Evolutionary conservation across 305 asterid species (phyloP).

Genomic region (Solanum hybrid): DNA sequence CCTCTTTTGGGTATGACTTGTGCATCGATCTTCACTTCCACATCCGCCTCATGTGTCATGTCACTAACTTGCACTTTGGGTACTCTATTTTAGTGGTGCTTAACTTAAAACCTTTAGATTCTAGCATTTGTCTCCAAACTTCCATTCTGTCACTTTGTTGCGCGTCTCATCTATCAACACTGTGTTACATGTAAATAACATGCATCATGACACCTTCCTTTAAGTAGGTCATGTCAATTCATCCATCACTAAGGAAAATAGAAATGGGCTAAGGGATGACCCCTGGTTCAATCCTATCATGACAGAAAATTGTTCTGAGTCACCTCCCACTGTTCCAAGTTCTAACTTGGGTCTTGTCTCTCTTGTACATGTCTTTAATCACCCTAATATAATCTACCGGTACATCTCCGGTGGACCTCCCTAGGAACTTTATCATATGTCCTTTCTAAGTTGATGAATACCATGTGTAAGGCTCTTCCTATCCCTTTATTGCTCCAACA

Average conservation of each 20-base stretch:
- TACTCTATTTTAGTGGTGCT: background rate
- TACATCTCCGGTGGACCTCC: background rate
- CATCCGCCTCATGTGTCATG: background rate
- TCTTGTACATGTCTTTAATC: background rate
- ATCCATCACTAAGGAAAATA: background rate
- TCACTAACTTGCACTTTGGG: background rate
- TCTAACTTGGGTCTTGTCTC: background rate
- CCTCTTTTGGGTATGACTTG: background rate
- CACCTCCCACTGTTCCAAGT: background rate
- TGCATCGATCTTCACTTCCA: background rate
- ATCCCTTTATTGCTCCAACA: background rate
- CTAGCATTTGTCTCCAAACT: background rate
- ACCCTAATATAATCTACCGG: background rate
- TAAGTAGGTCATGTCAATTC: background rate
- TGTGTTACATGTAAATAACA: background rate
- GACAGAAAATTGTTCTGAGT: background rate
- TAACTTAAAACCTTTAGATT: background rate
- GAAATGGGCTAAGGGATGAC: background rate
- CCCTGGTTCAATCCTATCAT: background rate
- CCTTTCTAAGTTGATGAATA: background rate
- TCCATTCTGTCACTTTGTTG: background rate
- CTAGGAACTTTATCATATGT: background rate
- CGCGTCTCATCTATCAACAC: background rate
- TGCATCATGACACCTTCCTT: background rate
- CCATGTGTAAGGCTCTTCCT: background rate